A percentile compares a stretch with the other conserved stretches of the same genome.
These are phyloP conservation scores for Collybiopsis luxurians DNA, from an alignment of 768 basidiomycete species.

Conservation along the genomic window DNA sequence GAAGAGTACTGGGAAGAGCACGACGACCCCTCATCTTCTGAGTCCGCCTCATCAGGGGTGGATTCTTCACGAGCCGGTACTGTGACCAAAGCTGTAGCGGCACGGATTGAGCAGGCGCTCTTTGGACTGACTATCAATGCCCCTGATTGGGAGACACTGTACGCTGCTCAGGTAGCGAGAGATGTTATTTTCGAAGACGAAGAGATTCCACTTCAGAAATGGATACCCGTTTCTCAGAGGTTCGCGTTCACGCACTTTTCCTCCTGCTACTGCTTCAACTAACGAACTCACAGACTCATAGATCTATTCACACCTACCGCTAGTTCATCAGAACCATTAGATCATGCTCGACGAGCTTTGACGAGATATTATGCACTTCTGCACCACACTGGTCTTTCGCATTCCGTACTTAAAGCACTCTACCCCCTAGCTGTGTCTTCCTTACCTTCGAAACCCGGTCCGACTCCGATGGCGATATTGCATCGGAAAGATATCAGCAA, in stretches of 20 bases:
- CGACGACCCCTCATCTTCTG: slow-evolving; percentile 3
- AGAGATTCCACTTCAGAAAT: slow-evolving; percentile 44
- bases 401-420: slow-evolving; percentile 42
- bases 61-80: slow-evolving; percentile 32
- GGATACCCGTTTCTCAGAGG: slow-evolving; percentile 57
- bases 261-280: background rate
- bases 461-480: background rate
- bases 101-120: slow-evolving; percentile 45
- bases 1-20: slow-evolving; percentile 46
- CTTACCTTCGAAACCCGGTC: background rate
- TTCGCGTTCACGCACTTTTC: slow-evolving; percentile 25
- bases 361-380: slow-evolving; percentile 57
- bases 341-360: slow-evolving; percentile 39
- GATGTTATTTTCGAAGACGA: slow-evolving; percentile 56
- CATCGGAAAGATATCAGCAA: background rate
- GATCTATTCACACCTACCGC: slow-evolving; percentile 29
- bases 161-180: slow-evolving; percentile 54
- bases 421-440: slow-evolving; percentile 32
- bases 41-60: too few species aligned
- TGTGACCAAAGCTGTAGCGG: slow-evolving; percentile 58
- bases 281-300: slow-evolving; percentile 22
- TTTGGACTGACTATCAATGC: slow-evolving; percentile 60
- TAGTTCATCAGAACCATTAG: slow-evolving; percentile 15
- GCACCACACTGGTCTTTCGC: slow-evolving; percentile 47
- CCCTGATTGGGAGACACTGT: slow-evolving; percentile 63